These are phyloP conservation scores for Globisporangium emineosum DNA, from an alignment of 352 stramenopile genomes.

Conservation along the genomic window DNA sequence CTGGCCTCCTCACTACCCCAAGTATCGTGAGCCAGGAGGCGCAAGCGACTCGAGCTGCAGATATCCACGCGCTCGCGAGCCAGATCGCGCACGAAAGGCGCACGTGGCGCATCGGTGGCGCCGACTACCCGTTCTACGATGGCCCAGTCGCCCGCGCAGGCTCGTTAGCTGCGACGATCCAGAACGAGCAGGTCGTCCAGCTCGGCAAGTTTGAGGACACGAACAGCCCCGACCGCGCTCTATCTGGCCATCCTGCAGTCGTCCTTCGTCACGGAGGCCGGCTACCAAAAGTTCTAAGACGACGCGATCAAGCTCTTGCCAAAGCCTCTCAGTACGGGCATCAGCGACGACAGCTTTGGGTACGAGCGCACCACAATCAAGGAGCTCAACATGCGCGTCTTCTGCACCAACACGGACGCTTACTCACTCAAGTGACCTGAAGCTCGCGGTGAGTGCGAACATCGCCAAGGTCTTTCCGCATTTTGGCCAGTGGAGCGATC, in stretches of 20 bases:
- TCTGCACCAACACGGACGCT: slow-evolving; percentile 13
- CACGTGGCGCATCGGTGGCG: not conserved
- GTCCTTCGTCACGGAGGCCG: slow-evolving; percentile 18
- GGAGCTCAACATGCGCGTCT: slow-evolving; percentile 34
- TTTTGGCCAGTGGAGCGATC: slow-evolving; percentile 31
- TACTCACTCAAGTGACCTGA: slow-evolving; percentile 22
- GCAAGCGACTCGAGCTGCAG: not conserved
- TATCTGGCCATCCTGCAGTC: not conserved
- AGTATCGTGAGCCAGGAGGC: not conserved
- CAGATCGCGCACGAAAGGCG: slow-evolving; percentile 12
- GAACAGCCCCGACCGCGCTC: slow-evolving; percentile 4
- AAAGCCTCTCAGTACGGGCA: slow-evolving; percentile 24
- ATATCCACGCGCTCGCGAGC: slow-evolving; percentile 1
- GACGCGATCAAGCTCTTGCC: not conserved
- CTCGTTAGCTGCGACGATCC: slow-evolving; percentile 17
- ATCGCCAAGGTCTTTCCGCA: slow-evolving; percentile 27
- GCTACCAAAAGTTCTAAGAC: slow-evolving; percentile 10
- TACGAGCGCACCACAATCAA: slow-evolving; percentile 39
- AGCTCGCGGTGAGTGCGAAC: slow-evolving; percentile 22
- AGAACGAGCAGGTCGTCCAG: not conserved
- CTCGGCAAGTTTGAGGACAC: slow-evolving; percentile 3
- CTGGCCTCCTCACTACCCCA: not conserved
- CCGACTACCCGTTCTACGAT: slow-evolving; percentile 28
- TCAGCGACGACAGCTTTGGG: slow-evolving; percentile 40
- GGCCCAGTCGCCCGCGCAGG: slow-evolving; percentile 26